Evolutionary conservation across 192 early-diverging fungal species (phyloP).

Genomic region (Coemansia sp.): DNA sequence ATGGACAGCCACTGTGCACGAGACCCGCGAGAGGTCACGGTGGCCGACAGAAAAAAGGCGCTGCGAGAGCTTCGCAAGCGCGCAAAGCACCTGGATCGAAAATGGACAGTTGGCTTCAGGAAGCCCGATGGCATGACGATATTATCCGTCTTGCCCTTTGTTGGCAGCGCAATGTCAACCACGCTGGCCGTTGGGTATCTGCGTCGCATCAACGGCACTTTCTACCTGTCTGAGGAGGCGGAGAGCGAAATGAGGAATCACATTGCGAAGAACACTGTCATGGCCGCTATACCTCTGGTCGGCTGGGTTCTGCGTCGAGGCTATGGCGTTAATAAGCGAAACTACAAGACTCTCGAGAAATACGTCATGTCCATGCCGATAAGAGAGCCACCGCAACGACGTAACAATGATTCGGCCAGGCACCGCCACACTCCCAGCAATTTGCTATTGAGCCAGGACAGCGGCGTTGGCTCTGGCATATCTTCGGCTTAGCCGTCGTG

Average conservation of each 20-base stretch:
- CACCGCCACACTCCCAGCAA: neutral
- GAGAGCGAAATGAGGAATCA: slow-evolving; percentile 21
- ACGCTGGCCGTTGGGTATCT: slow-evolving; percentile 28
- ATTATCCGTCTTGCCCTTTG: slow-evolving; percentile 28
- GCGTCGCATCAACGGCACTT: slow-evolving; percentile 16
- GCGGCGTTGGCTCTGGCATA: neutral
- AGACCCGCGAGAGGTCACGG: slow-evolving; percentile 6
- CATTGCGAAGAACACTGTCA: slow-evolving; percentile 18
- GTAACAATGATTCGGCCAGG: neutral
- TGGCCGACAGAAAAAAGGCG: slow-evolving; percentile 23
- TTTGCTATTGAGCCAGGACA: neutral
- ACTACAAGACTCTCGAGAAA: slow-evolving; percentile 26
- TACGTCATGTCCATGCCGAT: slow-evolving; percentile 26
- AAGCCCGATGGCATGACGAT: slow-evolving; percentile 35
- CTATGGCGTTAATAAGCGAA: slow-evolving; percentile 35
- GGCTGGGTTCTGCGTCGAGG: slow-evolving; percentile 41
- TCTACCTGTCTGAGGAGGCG: slow-evolving; percentile 16
- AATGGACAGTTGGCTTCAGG: slow-evolving; percentile 26
- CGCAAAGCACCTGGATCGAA: slow-evolving; percentile 34
- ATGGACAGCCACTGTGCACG: slow-evolving; percentile 5
- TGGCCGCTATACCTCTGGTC: slow-evolving; percentile 26
- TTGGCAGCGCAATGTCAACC: slow-evolving; percentile 29
- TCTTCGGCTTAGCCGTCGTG: neutral
- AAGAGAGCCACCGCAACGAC: neutral
- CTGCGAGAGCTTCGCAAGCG: slow-evolving; percentile 26